Conservation (phyloP, 2,329 filamentous ascomycete genomes). For the Aulographum hederae region DNA sequence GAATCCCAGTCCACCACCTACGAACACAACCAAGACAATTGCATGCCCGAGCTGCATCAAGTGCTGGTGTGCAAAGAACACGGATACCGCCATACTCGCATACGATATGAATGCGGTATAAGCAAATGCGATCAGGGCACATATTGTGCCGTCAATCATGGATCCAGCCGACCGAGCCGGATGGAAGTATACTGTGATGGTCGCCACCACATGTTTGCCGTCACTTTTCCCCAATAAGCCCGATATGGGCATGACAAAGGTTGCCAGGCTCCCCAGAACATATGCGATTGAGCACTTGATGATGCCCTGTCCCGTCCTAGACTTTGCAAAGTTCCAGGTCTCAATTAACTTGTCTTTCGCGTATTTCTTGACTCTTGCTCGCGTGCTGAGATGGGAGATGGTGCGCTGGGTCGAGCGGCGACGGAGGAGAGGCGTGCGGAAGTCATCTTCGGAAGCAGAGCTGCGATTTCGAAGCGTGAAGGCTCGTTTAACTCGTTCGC, state of each 20-base stretch:
- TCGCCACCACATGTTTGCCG: constrained; percentile 86
- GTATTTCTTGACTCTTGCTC: constrained; percentile 19
- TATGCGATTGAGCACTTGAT: constrained; percentile 88
- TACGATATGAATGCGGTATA: constrained; percentile 64
- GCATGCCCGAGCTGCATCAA: constrained; percentile 56
- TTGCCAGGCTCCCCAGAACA: constrained; percentile 67
- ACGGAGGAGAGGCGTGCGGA: not conserved
- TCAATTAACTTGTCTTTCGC: constrained; percentile 13
- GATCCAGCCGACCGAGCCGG: constrained; percentile 71
- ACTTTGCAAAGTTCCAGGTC: constrained; percentile 43
- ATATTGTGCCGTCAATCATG: constrained; percentile 70
- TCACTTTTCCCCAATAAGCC: constrained; percentile 64
- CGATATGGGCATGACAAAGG: constrained; percentile 59
- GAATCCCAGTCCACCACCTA: constrained; percentile 71
- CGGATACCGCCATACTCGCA: constrained; percentile 74
- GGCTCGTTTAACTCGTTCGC: constrained; percentile 62
- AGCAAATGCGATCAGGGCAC: constrained; percentile 58
- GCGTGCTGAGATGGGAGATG: constrained; percentile 13
- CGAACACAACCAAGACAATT: constrained; percentile 65
- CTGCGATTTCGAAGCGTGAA: constrained; percentile 50
- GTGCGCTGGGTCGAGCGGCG: constrained; percentile 16
- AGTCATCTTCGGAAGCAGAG: not conserved
- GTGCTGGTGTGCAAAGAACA: constrained; percentile 53
- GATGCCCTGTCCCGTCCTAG: constrained; percentile 59
- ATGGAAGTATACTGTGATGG: constrained; percentile 88